These are phyloP conservation scores for Austroboletus festivus DNA, from an alignment of 768 basidiomycete species.

Conservation along the genomic window DNA sequence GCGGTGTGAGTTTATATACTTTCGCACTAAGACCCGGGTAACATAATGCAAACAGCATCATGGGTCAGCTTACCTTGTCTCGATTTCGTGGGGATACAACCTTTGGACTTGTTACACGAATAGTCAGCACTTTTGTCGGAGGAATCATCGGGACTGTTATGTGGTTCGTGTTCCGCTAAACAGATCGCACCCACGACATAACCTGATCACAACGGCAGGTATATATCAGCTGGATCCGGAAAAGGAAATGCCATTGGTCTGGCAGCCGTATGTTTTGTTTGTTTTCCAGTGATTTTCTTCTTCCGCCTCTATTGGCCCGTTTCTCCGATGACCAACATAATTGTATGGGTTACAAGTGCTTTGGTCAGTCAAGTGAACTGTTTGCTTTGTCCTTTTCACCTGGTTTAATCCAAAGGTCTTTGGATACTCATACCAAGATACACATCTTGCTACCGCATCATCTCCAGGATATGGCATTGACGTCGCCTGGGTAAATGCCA, in stretches of 20 bases:
- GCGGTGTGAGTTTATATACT: conserved; percentile 48
- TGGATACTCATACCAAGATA: conserved; percentile 72
- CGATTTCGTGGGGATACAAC: conserved; percentile 76
- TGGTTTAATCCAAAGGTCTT: conserved; percentile 44
- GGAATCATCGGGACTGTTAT: conserved; percentile 59
- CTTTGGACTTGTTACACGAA: conserved; percentile 59
- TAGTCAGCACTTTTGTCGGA: conserved; percentile 64
- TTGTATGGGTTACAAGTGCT: conserved; percentile 60
- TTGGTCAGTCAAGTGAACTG: conserved; percentile 43
- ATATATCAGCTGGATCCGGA: conserved; percentile 62
- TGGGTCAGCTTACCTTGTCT: conserved; percentile 70
- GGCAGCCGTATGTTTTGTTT: conserved; percentile 62
- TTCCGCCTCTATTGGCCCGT: conserved; percentile 72
- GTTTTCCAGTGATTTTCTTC: conserved; percentile 71
- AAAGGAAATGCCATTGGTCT: conserved; percentile 66
- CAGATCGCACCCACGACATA: not conserved
- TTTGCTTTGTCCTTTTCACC: not conserved
- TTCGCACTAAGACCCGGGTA: not conserved
- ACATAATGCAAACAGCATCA: conserved; percentile 44
- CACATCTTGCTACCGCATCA: conserved; percentile 43
- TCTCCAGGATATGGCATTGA: conserved; percentile 58
- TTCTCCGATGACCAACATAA: conserved; percentile 66
- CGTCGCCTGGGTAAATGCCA: conserved; percentile 65
- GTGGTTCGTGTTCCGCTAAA: conserved; percentile 46
- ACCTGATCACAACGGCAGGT: conserved; percentile 40